phyloP scores from a whole-genome alignment of 768 basidiomycete genomes.

The Lactarius hengduanensis region DNA sequence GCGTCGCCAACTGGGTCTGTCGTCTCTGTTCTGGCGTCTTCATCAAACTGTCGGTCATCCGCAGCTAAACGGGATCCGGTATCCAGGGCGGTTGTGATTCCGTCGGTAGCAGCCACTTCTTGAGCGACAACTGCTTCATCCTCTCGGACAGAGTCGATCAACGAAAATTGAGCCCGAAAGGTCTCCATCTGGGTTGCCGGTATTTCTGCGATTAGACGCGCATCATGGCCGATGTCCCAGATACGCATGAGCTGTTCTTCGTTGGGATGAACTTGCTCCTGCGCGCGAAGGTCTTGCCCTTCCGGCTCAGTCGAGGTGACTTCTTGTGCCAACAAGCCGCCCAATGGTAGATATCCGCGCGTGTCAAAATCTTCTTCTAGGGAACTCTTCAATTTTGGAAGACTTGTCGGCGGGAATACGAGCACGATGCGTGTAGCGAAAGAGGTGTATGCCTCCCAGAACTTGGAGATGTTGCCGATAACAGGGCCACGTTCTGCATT shows the following conservation, averaged over 20 bases:
- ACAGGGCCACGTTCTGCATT: constrained; percentile 32
- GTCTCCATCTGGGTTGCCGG: constrained; percentile 18
- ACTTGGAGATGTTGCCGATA: constrained; percentile 44
- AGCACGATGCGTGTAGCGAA: constrained; percentile 61
- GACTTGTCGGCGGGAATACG: constrained; percentile 63
- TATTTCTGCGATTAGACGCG: constrained; percentile 45
- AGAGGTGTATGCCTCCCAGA: constrained; percentile 71
- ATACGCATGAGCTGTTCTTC: constrained; percentile 96
- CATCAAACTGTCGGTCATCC: constrained; percentile 34
- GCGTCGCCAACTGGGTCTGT: constrained; percentile 76
- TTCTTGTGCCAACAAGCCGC: constrained; percentile 49
- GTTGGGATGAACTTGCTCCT: constrained; percentile 73
- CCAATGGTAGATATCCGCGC: constrained; percentile 84
- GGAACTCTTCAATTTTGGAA: constrained; percentile 57
- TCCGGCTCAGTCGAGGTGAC: constrained; percentile 12
- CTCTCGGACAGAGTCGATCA: constrained; percentile 23
- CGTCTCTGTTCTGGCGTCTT: constrained; percentile 63
- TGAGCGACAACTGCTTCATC: constrained; percentile 1
- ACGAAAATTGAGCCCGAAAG: constrained; percentile 21
- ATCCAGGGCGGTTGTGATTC: background rate
- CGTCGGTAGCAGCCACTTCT: background rate
- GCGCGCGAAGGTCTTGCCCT: constrained; percentile 16
- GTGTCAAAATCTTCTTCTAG: constrained; percentile 92
- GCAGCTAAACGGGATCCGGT: constrained; percentile 23
- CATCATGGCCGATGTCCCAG: constrained; percentile 76